A percentile compares a stretch with the other conserved stretches of the same genome.
Conservation (phyloP, 257 asterid species). For the Ilex asprella region DNA sequence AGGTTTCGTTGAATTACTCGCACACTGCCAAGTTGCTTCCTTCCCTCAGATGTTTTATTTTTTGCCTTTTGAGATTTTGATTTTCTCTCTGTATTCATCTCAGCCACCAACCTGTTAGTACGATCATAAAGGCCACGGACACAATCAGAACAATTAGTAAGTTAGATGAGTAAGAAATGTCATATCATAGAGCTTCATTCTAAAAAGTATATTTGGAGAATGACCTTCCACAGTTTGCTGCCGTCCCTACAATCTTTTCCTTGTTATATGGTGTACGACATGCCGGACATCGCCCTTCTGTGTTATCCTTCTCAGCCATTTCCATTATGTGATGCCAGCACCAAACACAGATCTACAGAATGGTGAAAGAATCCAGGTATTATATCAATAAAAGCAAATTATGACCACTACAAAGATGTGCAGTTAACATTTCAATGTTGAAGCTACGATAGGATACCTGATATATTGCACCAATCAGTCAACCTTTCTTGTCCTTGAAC, state of each 20-base stretch:
- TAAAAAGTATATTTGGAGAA: not conserved
- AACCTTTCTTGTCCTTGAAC: not conserved
- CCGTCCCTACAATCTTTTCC: conserved; percentile 85
- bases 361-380: conserved; percentile 1
- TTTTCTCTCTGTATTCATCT: conserved; percentile 66
- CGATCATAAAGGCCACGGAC: conserved; percentile 7
- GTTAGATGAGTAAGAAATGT: not conserved
- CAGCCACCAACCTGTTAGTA: conserved; percentile 61
- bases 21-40: conserved; percentile 84
- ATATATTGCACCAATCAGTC: not conserved
- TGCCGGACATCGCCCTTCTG: conserved; percentile 97
- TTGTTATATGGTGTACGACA: conserved; percentile 94
- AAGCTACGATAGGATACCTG: too few species aligned
- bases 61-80: conserved; percentile 63
- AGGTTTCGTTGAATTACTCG: conserved; percentile 94
- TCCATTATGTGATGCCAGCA: conserved; percentile 99
- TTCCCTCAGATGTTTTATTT: conserved; percentile 66
- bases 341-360: conserved; percentile 85
- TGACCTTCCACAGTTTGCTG: conserved; percentile 76
- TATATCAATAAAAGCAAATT: conserved; percentile 10
- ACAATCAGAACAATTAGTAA: conserved; percentile 10
- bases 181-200: not conserved
- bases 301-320: conserved; percentile 95
- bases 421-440: not conserved
- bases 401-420: not conserved